phyloP scores from a whole-genome alignment of 1,284 basidiomycete species.

The Mycosarcoma maydis region DNA sequence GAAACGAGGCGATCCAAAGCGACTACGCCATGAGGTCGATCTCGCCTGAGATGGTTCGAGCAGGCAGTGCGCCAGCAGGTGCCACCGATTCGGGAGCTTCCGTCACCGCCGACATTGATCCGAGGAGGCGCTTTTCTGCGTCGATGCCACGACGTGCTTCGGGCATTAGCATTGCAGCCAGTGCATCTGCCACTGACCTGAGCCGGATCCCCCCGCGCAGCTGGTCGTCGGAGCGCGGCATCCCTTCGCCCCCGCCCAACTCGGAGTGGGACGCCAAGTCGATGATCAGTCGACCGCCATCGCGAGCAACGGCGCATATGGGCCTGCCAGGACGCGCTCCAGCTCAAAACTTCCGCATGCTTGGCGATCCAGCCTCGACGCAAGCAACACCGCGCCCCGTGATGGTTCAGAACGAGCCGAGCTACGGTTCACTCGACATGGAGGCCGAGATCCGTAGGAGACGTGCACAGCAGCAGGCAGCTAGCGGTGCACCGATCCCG shows the following conservation, averaged over 20 bases:
- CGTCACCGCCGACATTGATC: conserved; percentile 18
- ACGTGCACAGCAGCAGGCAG: conserved; percentile 34
- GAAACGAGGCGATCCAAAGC: conserved; percentile 31
- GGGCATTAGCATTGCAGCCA: conserved; percentile 25
- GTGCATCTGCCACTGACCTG: conserved; percentile 26
- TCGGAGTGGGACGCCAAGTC: conserved; percentile 48
- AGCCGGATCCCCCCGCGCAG: conserved; percentile 51
- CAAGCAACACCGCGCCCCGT: conserved; percentile 30
- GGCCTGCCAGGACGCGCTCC: conserved; percentile 17
- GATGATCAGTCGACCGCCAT: conserved; percentile 31
- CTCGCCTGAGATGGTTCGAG: conserved; percentile 26
- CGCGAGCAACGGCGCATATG: conserved; percentile 23
- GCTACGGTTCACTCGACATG: conserved; percentile 54
- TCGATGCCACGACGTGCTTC: conserved; percentile 25
- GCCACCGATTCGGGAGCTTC: conserved; percentile 4
- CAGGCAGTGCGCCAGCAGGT: conserved; percentile 18
- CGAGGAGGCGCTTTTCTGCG: conserved; percentile 21
- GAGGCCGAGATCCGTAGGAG: conserved; percentile 53
- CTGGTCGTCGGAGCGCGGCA: conserved; percentile 47
- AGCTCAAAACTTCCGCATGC: conserved; percentile 36
- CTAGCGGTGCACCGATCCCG: conserved; percentile 14
- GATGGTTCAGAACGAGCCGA: conserved; percentile 32
- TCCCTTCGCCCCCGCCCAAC: conserved; percentile 52
- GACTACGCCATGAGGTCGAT: conserved; percentile 10
- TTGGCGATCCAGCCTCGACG: conserved; percentile 20